Conservation (phyloP, 352 stramenopile species). For the Globisporangium megalacanthum region DNA sequence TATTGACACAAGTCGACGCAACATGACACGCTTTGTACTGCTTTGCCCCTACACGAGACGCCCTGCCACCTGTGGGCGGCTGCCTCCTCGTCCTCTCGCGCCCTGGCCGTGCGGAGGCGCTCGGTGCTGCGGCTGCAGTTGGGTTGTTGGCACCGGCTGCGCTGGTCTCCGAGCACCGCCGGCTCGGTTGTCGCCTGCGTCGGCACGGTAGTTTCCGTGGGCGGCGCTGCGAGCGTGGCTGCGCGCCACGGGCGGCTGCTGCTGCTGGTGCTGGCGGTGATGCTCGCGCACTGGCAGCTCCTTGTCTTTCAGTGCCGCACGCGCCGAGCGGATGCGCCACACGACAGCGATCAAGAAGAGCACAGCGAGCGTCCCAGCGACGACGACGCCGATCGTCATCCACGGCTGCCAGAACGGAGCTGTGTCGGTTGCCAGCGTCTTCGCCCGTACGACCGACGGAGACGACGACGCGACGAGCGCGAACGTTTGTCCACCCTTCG, state of each 20-base stretch:
- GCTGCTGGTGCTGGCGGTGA: not conserved
- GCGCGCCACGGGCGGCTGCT: not conserved
- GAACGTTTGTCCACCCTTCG: conserved; percentile 51
- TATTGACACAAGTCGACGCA: conserved; percentile 1
- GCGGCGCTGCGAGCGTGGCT: not conserved
- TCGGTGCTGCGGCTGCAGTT: conserved; percentile 1
- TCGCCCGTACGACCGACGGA: conserved; percentile 33
- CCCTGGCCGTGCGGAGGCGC: not conserved
- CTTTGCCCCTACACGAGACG: not conserved
- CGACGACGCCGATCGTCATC: conserved; percentile 63
- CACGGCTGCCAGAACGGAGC: conserved; percentile 61
- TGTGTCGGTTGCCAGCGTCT: not conserved
- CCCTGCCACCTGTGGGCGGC: not conserved
- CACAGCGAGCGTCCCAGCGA: conserved; percentile 38
- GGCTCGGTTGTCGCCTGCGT: conserved; percentile 1
- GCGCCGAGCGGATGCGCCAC: conserved; percentile 32
- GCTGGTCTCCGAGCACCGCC: conserved; percentile 1
- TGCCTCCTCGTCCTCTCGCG: not conserved
- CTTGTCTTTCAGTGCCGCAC: conserved; percentile 10
- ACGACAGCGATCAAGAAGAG: conserved; percentile 49
- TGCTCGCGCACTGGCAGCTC: conserved; percentile 8
- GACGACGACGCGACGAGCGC: conserved; percentile 76
- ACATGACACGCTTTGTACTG: not conserved
- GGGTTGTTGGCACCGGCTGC: not conserved
- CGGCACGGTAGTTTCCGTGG: conserved; percentile 4